Evolutionary conservation across 805 yeast species (phyloP), one percentile per base, ranked within the genome.

Genomic region (Lipomyces spencermartinsiae): DNA sequence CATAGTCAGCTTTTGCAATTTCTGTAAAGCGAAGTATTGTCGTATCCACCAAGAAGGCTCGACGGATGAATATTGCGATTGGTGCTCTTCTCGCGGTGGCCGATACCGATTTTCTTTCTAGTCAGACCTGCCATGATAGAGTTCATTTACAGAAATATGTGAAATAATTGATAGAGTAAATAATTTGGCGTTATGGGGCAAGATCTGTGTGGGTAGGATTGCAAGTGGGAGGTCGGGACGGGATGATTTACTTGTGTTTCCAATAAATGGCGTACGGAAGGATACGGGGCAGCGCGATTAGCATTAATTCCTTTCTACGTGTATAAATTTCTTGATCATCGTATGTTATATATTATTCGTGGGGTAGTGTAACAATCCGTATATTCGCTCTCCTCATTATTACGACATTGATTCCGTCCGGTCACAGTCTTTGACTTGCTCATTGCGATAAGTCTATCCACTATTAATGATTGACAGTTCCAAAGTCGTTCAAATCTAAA

Each of bases 81-180:
- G 72, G 72, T 69, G 72, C 59, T 59, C 64, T 34, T 69, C 72
- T 2, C 62, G 72, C 29, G 72, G 72, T 10, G 72, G 72, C 4
- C 63, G 71, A 7, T 39, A 53, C 29, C 58, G 71, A 10, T 61
- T 58, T 31, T 61, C 33, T 22, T 65, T 54, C 31, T 64, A 5
- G n/a, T 8, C 49, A 43, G 16, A 2, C 49, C 9, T 16, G 16
- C 22, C 22, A 43, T 9, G 49, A 43, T 43, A n/a, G 49, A 39
- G n/a, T 37, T 43, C 16, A 16, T 25, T 25, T 43, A 43, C 49
- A n/a, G 43, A 12, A 37, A 37, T 37, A 14, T 12, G 16, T 12
- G 14, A 14, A 25, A n/a, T 19, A 43, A 43, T 43, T 22, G 22
- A 43, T n/a, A 43, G n/a, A 6, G 19, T n/a, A 16, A 43, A 43